phyloP scores from a whole-genome alignment of 1,284 basidiomycete species.

The Leccinum proliferum region DNA sequence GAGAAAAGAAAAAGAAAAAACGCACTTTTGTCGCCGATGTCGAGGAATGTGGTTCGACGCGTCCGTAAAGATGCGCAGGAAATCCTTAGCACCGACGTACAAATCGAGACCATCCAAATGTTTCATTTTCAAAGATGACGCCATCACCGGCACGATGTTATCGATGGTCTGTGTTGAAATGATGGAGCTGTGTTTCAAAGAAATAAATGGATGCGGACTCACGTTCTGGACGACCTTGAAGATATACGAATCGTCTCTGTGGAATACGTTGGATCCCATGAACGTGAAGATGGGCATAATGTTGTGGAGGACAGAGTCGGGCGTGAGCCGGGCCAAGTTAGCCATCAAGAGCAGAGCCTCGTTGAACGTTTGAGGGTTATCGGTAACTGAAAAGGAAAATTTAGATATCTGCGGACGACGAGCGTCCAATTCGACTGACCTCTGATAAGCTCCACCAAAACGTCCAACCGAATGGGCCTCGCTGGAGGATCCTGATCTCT shows the following conservation, averaged over 20 bases:
- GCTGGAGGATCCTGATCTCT: conserved; percentile 39
- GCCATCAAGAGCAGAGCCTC: conserved; percentile 91
- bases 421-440: conserved; percentile 39
- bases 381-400: conserved; percentile 50
- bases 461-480: conserved; percentile 63
- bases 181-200: conserved; percentile 2
- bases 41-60: conserved; percentile 84
- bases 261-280: conserved; percentile 96
- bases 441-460: conserved; percentile 83
- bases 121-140: conserved; percentile 61
- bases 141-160: conserved; percentile 92
- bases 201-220: conserved; percentile 1
- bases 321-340: conserved; percentile 77
- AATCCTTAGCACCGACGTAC: conserved; percentile 62
- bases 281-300: conserved; percentile 99
- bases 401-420: conserved; percentile 3
- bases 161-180: conserved; percentile 70
- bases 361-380: conserved; percentile 93
- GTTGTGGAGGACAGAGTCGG: conserved; percentile 90
- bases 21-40: conserved; percentile 78
- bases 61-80: conserved; percentile 85
- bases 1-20: neutral
- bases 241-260: conserved; percentile 93
- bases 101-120: conserved; percentile 53
- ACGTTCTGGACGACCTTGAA: conserved; percentile 95